Base-by-base conservation (phyloP, 2,329 filamentous ascomycete species). In the Graphilbum sp. region DNA sequence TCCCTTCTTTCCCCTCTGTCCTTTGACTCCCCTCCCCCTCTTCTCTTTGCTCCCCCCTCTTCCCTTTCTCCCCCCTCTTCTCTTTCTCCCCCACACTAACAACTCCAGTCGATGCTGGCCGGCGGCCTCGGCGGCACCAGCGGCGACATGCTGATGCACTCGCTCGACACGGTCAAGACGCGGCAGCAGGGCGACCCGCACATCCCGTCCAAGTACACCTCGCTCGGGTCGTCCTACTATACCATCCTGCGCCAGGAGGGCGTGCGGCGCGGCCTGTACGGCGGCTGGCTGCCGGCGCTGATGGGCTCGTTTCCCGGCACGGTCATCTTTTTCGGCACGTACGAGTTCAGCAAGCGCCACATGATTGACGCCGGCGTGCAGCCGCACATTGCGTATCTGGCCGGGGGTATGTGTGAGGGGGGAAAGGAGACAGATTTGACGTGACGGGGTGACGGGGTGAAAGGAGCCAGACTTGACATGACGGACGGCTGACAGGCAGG, bases 91-190 rank as follows among this genome's bases (percentile, higher is more conserved):
- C 12, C n/a, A n/a, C n/a, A n/a, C n/a, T n/a, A n/a, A n/a, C n/a
- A n/a, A n/a, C 32, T 38, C 38, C 46, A 94, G 85, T 78, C 82
- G 55, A 98, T 96, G 87, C 68, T 98, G 52, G 90, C 90, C 25
- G 90, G 90, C 52, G 90, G 88, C 43, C 66, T 92, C 38, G 90
- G 92, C 52, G 90, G 90, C 38, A 87, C 83, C 15, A 92, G 81
- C 40, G 90, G 92, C 42, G 90, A 98, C 58, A 81, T 98, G 71
- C 66, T 98, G 47, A 98, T 98, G 90, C 90, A 98, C 63, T 96
- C 88, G 34, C 72, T 98, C 52, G 90, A 98, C 58, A 98, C 90
- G 1, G 90, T 98, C 51, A 98, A 98, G 63, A 98, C 90, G 34
- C 75, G 90, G 49, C 92, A 98, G 57, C 90, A 98, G 60, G 90